Conservation (phyloP, 78 protist genomes). For the Speleostelium caveatum region DNA sequence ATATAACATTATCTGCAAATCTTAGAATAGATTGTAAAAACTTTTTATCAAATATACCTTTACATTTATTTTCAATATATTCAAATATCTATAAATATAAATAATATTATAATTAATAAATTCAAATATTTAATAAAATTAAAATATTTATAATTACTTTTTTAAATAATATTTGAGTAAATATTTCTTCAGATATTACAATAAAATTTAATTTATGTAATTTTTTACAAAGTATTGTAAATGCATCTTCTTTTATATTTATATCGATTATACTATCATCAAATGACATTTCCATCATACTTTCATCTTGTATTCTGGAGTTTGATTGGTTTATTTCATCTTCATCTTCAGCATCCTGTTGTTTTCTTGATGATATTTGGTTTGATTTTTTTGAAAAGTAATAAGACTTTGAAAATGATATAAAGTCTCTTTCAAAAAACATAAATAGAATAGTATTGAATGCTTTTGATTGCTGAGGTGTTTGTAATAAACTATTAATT, state of each 20-base stretch:
- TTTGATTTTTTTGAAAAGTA: constrained; percentile 9
- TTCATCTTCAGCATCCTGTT: constrained; percentile 34
- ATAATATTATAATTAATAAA: neutral
- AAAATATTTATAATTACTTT: neutral
- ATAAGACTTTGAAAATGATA: constrained; percentile 53
- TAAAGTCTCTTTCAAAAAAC: constrained; percentile 66
- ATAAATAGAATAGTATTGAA: constrained; percentile 32
- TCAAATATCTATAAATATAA: constrained; percentile 26
- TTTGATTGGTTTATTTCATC: neutral
- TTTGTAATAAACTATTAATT: constrained; percentile 7
- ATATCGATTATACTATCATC: constrained; percentile 56
- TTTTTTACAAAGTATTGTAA: constrained; percentile 25
- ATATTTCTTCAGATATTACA: constrained; percentile 34
- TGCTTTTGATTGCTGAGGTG: neutral
- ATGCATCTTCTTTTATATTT: constrained; percentile 29
- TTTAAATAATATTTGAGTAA: constrained; percentile 32
- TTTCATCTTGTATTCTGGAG: too few species aligned
- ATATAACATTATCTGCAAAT: constrained; percentile 34
- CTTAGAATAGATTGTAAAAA: constrained; percentile 14
- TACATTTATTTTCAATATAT: constrained; percentile 55
- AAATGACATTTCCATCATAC: constrained; percentile 39
- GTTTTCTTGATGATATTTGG: neutral
- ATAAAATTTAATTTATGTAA: constrained; percentile 37
- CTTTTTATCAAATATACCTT: constrained; percentile 29
- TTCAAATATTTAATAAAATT: neutral